Percentiles rank a stretch among this genome's conserved stretches.
phyloP scores from a whole-genome alignment of 345 rosid species.

The Citrus cavaleriei region DNA sequence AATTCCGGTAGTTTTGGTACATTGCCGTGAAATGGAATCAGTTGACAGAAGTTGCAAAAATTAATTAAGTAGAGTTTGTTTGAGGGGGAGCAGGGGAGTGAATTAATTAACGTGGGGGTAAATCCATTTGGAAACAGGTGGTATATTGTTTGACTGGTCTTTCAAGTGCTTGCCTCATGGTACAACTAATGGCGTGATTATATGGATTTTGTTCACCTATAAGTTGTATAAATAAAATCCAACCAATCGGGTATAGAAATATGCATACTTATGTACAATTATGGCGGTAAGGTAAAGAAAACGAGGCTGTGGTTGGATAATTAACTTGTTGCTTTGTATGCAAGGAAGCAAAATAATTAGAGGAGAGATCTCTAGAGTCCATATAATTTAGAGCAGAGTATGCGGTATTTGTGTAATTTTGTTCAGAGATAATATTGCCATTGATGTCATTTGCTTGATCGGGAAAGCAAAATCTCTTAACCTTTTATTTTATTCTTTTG shows the following conservation, averaged over 20 bases:
- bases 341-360: background rate
- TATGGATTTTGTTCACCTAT: background rate
- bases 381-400: no score
- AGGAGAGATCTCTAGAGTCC: background rate
- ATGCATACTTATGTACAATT: background rate
- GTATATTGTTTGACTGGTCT: background rate
- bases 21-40: background rate
- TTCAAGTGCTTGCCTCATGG: no score
- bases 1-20: background rate
- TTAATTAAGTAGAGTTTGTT: background rate
- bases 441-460: background rate
- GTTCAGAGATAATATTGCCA: background rate
- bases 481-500: background rate
- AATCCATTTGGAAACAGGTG: background rate
- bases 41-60: background rate
- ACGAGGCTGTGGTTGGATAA: background rate
- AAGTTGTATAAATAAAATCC: background rate
- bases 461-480: no score
- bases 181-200: background rate
- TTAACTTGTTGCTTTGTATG: background rate
- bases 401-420: no score
- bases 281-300: background rate
- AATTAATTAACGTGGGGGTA: background rate
- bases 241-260: background rate
- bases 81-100: background rate